Conservation (phyloP, 768 basidiomycete species). For the Coprinopsis cinerea region DNA sequence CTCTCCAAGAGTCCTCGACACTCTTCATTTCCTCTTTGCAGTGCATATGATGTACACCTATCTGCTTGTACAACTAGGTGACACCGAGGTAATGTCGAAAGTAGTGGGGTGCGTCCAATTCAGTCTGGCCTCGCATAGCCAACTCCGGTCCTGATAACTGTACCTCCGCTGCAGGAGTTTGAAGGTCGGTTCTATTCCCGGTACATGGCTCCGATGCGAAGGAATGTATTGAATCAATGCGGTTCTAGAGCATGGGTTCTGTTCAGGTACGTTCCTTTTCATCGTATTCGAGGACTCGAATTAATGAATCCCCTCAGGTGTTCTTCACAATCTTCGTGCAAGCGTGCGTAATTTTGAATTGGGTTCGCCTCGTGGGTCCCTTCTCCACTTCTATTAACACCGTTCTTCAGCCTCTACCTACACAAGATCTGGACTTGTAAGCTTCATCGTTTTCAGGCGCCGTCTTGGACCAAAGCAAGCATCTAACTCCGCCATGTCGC, state of each 20-base stretch:
- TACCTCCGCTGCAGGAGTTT: conserved; percentile 21
- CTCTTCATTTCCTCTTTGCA: conserved; percentile 22
- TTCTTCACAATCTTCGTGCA: conserved; percentile 25
- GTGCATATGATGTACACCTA: conserved; percentile 23
- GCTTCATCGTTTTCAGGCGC: conserved; percentile 2
- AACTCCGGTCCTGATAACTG: neutral
- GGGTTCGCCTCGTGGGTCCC: neutral
- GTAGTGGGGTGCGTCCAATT: conserved; percentile 20
- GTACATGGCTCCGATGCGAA: neutral
- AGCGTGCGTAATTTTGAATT: conserved; percentile 16
- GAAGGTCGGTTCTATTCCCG: conserved; percentile 16
- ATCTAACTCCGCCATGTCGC: neutral
- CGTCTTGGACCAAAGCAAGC: neutral
- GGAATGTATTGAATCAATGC: neutral
- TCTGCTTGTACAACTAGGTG: conserved; percentile 20
- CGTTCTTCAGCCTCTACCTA: conserved; percentile 23
- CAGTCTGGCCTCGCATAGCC: neutral
- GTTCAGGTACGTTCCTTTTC: conserved; percentile 14
- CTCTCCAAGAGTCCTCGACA: conserved; percentile 22
- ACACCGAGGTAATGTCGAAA: conserved; percentile 7
- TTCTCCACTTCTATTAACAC: neutral
- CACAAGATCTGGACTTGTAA: conserved; percentile 27
- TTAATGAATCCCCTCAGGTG: conserved; percentile 12
- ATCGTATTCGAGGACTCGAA: neutral
- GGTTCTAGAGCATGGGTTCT: conserved; percentile 16